Evolutionary conservation across 2,329 filamentous ascomycete genomes (phyloP).

Genomic region (Mycogone perniciosa): DNA sequence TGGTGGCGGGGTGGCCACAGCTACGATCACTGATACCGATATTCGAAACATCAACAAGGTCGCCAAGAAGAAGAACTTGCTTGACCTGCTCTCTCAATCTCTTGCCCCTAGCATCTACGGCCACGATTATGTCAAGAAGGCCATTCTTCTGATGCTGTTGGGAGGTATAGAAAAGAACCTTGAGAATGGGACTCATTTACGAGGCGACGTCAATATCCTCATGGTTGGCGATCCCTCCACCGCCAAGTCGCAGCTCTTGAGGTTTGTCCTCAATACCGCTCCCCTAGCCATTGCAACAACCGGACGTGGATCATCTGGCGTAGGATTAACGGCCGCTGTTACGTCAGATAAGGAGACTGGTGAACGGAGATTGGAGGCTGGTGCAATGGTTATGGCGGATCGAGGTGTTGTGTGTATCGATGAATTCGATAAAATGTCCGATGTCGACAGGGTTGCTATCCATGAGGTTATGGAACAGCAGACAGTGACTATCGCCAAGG

Average conservation of each 20-base stretch:
- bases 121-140: slow-evolving; percentile 96
- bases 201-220: slow-evolving; percentile 97
- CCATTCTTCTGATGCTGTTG: slow-evolving; percentile 88
- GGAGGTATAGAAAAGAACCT: slow-evolving; percentile 98
- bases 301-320: slow-evolving; percentile 90
- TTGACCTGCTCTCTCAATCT: slow-evolving; percentile 88
- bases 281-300: slow-evolving; percentile 95
- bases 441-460: slow-evolving; percentile 94
- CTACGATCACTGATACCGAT: slow-evolving; percentile 90
- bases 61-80: slow-evolving; percentile 87
- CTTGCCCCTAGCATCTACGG: slow-evolving; percentile 95
- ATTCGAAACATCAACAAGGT: slow-evolving; percentile 99
- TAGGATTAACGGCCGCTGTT: slow-evolving; percentile 94
- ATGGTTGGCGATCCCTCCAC: slow-evolving; percentile 99
- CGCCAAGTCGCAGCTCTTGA: slow-evolving; percentile 94
- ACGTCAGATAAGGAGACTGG: slow-evolving; percentile 97
- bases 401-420: slow-evolving; percentile 98
- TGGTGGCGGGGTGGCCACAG: slow-evolving; percentile 85
- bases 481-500: slow-evolving; percentile 97
- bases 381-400: slow-evolving; percentile 97
- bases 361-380: slow-evolving; percentile 87
- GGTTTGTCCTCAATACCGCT: slow-evolving; percentile 95
- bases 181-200: slow-evolving; percentile 93
- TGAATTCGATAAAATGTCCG: slow-evolving; percentile 99
- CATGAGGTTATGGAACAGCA: slow-evolving; percentile 99